phyloP scores from a whole-genome alignment of 495 filamentous ascomycete genomes.

The Penicillium paradoxum region DNA sequence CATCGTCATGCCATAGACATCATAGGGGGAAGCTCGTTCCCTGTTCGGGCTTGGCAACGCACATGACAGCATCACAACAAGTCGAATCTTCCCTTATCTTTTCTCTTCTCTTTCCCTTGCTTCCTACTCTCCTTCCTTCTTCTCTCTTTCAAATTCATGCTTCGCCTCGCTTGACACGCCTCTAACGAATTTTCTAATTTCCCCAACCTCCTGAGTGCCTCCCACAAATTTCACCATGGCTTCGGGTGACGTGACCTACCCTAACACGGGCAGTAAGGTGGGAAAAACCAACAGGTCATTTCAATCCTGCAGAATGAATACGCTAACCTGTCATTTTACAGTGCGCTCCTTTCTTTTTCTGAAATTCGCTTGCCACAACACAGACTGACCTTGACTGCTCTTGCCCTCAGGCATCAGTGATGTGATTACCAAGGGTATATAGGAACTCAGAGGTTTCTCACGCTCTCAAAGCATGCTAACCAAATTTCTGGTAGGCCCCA shows the following conservation, averaged over 20 bases:
- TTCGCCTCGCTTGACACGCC: background rate
- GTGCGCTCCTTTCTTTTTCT: background rate
- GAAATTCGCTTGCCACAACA: conserved; percentile 4
- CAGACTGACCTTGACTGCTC: conserved; percentile 18
- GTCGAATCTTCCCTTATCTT: conserved; percentile 9
- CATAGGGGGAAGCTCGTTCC: background rate
- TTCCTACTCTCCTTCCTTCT: conserved; percentile 11
- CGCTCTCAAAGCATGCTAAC: conserved; percentile 31
- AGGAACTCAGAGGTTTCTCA: background rate
- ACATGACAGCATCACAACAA: conserved; percentile 33
- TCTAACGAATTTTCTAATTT: background rate
- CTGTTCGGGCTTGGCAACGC: conserved; percentile 9
- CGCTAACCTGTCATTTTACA: conserved; percentile 11
- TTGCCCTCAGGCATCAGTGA: conserved; percentile 23
- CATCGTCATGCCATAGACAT: background rate
- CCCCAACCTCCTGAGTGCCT: background rate
- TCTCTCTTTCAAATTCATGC: background rate
- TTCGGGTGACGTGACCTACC: conserved; percentile 40
- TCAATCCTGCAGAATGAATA: conserved; percentile 3
- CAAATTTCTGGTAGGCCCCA: conserved; percentile 51
- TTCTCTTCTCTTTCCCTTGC: conserved; percentile 25
- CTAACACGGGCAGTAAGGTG: conserved; percentile 45
- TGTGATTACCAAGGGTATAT: conserved; percentile 32
- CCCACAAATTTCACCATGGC: conserved; percentile 19
- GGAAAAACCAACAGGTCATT: conserved; percentile 13